Evolutionary conservation across 495 filamentous ascomycete genomes (phyloP).

Genomic region (Staphylotrichum longicolle): DNA sequence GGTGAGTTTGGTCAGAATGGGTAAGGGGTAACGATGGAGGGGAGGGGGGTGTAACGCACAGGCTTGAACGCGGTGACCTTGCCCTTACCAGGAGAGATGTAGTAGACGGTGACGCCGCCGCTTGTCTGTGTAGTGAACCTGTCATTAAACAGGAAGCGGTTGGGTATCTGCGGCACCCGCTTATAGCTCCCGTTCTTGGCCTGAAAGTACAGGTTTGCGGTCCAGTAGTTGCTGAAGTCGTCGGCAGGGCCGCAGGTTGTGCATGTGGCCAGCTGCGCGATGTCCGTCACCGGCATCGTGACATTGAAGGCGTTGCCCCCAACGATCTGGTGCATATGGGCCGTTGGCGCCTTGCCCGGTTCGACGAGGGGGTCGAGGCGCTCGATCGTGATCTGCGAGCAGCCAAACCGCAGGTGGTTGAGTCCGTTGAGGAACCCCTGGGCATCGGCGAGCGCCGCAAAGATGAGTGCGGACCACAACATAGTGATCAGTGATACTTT

Average conservation of each 20-base stretch:
- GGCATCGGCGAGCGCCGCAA: slow-evolving; percentile 4
- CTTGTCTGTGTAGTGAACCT: slow-evolving; percentile 42
- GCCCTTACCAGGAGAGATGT: slow-evolving; percentile 40
- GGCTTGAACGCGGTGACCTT: slow-evolving; percentile 48
- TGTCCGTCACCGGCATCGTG: slow-evolving; percentile 3
- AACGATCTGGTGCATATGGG: slow-evolving; percentile 1
- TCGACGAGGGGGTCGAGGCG: slow-evolving; percentile 7
- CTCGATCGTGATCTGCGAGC: slow-evolving; percentile 4
- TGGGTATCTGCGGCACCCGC: slow-evolving; percentile 9
- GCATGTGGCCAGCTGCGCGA: not conserved
- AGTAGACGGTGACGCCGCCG: slow-evolving; percentile 48
- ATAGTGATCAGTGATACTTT: not conserved
- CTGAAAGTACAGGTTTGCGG: slow-evolving; percentile 1
- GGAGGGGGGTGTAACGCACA: slow-evolving; percentile 21
- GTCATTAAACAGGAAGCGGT: slow-evolving; percentile 39
- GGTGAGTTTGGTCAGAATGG: not conserved
- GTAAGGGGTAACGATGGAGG: too few relatives aligned
- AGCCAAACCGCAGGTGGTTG: slow-evolving; percentile 4
- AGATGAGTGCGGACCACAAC: slow-evolving; percentile 3
- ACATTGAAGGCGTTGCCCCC: slow-evolving; percentile 9
- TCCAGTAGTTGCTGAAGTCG: slow-evolving; percentile 10
- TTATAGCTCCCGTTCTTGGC: slow-evolving; percentile 6
- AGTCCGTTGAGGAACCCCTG: not conserved
- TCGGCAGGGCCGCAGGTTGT: not conserved
- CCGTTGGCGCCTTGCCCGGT: not conserved